Base-by-base conservation (phyloP, 225 moss, liverwort and hornwort species). In the Sphagnum contortum region DNA sequence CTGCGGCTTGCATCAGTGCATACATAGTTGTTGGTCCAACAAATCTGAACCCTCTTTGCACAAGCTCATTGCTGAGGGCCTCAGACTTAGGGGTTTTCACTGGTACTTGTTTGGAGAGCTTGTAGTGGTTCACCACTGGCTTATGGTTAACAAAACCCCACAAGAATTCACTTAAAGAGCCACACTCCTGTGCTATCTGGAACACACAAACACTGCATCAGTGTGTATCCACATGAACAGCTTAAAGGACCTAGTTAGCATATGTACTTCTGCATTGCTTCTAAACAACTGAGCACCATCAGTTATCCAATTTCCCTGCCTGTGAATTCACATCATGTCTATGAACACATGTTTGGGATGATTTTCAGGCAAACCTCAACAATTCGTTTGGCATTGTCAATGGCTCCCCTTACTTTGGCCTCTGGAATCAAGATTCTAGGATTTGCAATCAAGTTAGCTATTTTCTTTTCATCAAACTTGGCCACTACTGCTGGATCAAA, bases 1-100 rank as follows among this genome's bases (percentile, higher is more conserved):
- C 91, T 48, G 89, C 89, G 2, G 91, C 89, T 72, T 92, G 91
- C 91, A 92, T 92, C 75, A 92, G 85, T 14, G 91, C 89, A 74
- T 92, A 92, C 58, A 92, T 75, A 8, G 85, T 92, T 54, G 91
- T 92, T 6, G 91, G 91, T 71, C 91, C 91, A 65, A 92, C 91
- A 55, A 89, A 92, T 57, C 89, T 78, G 67, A 92, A 92, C 12
- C 91, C 89, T 70, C 91, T 83, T 67, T 85, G 73, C 74, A 92
- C 67, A 3, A 92, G 80, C 71, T 92, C 91, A 79, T 84, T 92
- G 81, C 91, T 92, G 65, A 92, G 66, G 9, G 84, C 75, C 65
- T 92, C 91, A 8, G 91, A 77, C 73, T 89, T 92, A 0, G 91
- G 89, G 57, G 89, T 89, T 82, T 92, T 92, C 44, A 89, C 91